These are phyloP conservation scores for Neopestalotiopsis sp. DNA, from an alignment of 2,329 filamentous ascomycete genomes.

Conservation along the genomic window DNA sequence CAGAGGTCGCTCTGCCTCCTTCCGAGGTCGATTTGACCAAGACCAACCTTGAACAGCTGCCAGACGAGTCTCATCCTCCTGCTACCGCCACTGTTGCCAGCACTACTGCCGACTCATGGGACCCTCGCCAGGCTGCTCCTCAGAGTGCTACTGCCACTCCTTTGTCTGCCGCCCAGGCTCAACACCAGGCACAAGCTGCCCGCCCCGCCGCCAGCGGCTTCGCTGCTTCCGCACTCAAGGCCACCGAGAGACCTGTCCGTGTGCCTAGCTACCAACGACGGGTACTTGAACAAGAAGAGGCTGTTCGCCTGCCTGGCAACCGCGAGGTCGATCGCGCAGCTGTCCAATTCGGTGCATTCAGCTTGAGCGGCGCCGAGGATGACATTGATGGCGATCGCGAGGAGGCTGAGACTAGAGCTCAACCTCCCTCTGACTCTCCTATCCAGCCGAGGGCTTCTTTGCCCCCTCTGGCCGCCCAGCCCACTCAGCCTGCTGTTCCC, in stretches of 20 bases:
- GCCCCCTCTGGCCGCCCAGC: slow-evolving; percentile 67
- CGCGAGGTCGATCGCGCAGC: slow-evolving; percentile 91
- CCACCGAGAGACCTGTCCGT: slow-evolving; percentile 68
- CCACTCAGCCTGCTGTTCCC: slow-evolving; percentile 53
- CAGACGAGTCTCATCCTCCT: slow-evolving; percentile 78
- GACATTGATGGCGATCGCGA: slow-evolving; percentile 95
- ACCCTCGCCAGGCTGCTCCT: slow-evolving; percentile 65
- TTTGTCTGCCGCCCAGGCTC: slow-evolving; percentile 66
- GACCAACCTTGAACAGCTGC: slow-evolving; percentile 89
- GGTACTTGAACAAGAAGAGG: slow-evolving; percentile 92
- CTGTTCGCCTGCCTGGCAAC: slow-evolving; percentile 97
- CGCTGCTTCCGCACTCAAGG: slow-evolving; percentile 82
- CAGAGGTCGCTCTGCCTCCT: slow-evolving; percentile 65
- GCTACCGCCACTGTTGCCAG: slow-evolving; percentile 85
- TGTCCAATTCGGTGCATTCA: slow-evolving; percentile 96
- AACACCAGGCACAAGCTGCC: slow-evolving; percentile 52
- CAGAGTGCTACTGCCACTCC: slow-evolving; percentile 68
- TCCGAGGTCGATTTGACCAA: slow-evolving; percentile 86
- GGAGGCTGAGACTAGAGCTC: slow-evolving; percentile 91
- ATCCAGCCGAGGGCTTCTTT: slow-evolving; percentile 85
- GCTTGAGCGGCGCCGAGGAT: slow-evolving; percentile 80
- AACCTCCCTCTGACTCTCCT: slow-evolving; percentile 92
- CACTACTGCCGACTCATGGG: slow-evolving; percentile 85
- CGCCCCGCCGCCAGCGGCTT: slow-evolving; percentile 74
- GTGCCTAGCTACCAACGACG: slow-evolving; percentile 83